These are phyloP conservation scores for Fusarium stilboides DNA, from an alignment of 2,329 filamentous ascomycete genomes.

Conservation along the genomic window DNA sequence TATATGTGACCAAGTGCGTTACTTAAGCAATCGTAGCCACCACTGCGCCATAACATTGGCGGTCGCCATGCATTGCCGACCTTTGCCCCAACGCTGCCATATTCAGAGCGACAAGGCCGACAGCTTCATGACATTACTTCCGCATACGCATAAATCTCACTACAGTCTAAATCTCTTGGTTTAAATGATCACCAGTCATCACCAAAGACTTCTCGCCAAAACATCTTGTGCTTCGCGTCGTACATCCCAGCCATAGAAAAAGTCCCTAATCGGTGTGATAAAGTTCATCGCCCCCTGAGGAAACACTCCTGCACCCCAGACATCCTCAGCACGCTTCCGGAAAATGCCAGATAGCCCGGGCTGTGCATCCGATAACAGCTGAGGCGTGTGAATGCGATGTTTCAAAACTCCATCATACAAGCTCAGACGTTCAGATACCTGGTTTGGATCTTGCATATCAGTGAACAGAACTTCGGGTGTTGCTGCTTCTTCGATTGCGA, in stretches of 20 bases:
- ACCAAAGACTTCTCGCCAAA: neutral
- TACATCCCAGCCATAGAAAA: slow-evolving; percentile 9
- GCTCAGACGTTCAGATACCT: rapidly evolving
- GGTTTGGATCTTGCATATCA: rapidly evolving
- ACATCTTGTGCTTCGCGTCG: neutral
- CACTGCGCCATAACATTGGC: too few species aligned
- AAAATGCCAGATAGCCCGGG: neutral
- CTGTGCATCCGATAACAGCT: neutral
- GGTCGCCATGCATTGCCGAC: too few species aligned
- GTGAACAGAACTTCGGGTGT: neutral
- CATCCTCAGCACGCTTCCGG: neutral
- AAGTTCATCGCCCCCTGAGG: slow-evolving; percentile 3
- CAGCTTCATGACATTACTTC: too few species aligned
- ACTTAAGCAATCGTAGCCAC: too few species aligned
- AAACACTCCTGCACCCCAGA: slow-evolving; percentile 3
- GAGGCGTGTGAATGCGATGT: neutral
- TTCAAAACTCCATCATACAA: neutral
- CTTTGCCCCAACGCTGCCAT: too few species aligned
- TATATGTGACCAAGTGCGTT: too few species aligned
- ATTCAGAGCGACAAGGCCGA: too few species aligned
- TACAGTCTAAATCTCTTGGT: too few species aligned
- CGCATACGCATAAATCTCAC: too few species aligned
- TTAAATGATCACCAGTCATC: too few species aligned
- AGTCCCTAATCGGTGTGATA: neutral
- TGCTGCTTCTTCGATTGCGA: neutral